phyloP scores from a whole-genome alignment of 2,329 filamentous ascomycete genomes.

The Didymella exigua region DNA sequence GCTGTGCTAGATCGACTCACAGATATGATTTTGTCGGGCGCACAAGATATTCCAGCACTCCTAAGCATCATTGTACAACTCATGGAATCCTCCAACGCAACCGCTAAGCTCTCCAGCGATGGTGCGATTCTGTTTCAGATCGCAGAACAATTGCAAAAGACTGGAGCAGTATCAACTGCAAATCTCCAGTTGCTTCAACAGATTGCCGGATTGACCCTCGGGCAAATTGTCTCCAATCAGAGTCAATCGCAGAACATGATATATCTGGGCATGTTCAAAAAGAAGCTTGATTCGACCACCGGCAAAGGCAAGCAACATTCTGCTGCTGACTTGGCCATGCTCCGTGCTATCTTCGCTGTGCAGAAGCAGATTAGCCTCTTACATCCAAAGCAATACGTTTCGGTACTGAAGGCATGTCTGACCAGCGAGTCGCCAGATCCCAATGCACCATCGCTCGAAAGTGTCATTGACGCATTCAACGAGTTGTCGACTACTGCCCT shows the following conservation, averaged over 20 bases:
- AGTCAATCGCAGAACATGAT: slow-evolving; percentile 41
- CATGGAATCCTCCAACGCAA: slow-evolving; percentile 46
- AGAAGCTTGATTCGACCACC: slow-evolving; percentile 24
- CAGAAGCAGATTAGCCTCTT: slow-evolving; percentile 32
- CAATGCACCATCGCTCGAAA: slow-evolving; percentile 13
- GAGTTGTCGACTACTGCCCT: slow-evolving; percentile 29
- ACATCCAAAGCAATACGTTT: slow-evolving; percentile 30
- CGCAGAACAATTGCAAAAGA: slow-evolving; percentile 31
- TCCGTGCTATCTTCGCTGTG: slow-evolving; percentile 32
- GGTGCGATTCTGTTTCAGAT: slow-evolving; percentile 35
- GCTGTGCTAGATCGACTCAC: slow-evolving; percentile 37
- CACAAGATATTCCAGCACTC: slow-evolving; percentile 14
- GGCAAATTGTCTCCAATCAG: slow-evolving; percentile 43
- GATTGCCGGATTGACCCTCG: slow-evolving; percentile 33
- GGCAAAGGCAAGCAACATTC: slow-evolving; percentile 33
- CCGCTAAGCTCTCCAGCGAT: slow-evolving; percentile 40
- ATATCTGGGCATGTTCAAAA: slow-evolving; percentile 37
- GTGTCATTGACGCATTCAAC: slow-evolving; percentile 38
- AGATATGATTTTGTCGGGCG: slow-evolving; percentile 19
- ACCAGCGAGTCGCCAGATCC: slow-evolving; percentile 17
- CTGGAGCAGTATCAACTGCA: slow-evolving; percentile 17
- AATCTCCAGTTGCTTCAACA: slow-evolving; percentile 32
- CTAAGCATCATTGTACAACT: slow-evolving; percentile 40
- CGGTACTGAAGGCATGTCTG: slow-evolving; percentile 29
- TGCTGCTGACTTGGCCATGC: slow-evolving; percentile 30